Percentiles rank a stretch among this genome's conserved stretches.
Conservation (phyloP, 768 basidiomycete species). For the Neoboletus magnificus region DNA sequence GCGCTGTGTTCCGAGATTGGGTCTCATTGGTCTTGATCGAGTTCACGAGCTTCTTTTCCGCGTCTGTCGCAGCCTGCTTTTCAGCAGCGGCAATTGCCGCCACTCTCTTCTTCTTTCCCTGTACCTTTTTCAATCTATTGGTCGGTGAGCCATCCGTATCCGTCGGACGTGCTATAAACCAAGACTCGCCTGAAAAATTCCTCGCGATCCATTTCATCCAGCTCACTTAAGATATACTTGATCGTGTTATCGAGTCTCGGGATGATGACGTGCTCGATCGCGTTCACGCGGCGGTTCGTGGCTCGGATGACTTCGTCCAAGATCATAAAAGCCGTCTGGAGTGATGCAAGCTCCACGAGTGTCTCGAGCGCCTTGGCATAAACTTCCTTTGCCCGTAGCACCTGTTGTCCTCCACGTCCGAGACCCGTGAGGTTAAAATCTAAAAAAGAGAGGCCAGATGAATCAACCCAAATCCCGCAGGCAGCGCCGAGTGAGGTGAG, state of each 20-base stretch:
- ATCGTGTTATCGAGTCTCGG: slow-evolving; percentile 96
- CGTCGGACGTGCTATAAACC: neutral
- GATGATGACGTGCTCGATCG: slow-evolving; percentile 96
- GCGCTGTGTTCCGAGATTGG: slow-evolving; percentile 7
- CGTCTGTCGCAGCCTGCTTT: slow-evolving; percentile 5
- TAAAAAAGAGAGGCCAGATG: slow-evolving; percentile 25
- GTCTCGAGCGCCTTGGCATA: slow-evolving; percentile 98
- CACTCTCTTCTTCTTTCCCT: slow-evolving; percentile 94
- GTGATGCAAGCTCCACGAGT: slow-evolving; percentile 91
- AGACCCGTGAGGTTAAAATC: slow-evolving; percentile 98
- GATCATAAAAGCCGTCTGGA: slow-evolving; percentile 97
- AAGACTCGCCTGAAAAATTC: slow-evolving; percentile 79
- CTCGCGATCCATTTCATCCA: slow-evolving; percentile 98
- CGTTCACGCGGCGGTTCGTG: slow-evolving; percentile 98
- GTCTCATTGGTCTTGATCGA: neutral
- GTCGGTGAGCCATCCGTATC: slow-evolving; percentile 1
- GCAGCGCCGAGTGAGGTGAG: neutral
- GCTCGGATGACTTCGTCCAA: slow-evolving; percentile 98
- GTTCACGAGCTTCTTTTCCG: slow-evolving; percentile 6
- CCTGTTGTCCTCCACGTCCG: slow-evolving; percentile 94
- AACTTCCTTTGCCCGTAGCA: slow-evolving; percentile 91
- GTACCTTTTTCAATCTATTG: slow-evolving; percentile 88
- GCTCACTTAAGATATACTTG: slow-evolving; percentile 94
- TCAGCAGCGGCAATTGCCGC: slow-evolving; percentile 43
- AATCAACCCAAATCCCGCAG: slow-evolving; percentile 1